Conservation (phyloP, 78 protist species). For the Guillardia theta region DNA sequence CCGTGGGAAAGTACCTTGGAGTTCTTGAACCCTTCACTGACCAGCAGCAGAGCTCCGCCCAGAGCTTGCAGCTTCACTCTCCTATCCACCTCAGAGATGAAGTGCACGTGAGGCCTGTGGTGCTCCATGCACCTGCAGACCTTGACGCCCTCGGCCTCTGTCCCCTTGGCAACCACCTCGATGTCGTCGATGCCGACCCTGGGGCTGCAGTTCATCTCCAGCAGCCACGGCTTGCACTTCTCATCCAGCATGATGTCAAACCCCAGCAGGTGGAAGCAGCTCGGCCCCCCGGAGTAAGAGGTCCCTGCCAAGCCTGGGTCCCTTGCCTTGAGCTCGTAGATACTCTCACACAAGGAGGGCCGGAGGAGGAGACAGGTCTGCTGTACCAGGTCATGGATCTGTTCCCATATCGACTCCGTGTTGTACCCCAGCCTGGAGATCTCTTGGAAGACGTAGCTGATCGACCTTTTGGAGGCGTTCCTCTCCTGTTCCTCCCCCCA, state of each 20-base stretch:
- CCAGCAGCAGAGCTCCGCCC: neutral
- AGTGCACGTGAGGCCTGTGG: neutral
- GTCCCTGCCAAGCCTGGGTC: too few relatives aligned
- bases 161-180: neutral
- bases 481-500: too few relatives aligned
- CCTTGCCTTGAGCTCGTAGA: too few relatives aligned
- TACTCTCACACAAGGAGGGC: too few relatives aligned
- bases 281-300: neutral
- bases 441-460: too few relatives aligned
- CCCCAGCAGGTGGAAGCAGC: neutral
- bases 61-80: neutral
- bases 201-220: neutral
- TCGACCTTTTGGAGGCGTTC: too few relatives aligned
- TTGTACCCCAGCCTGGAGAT: too few relatives aligned
- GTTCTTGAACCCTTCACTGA: too few relatives aligned
- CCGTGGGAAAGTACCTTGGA: too few relatives aligned
- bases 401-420: too few relatives aligned
- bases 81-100: neutral
- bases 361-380: too few relatives aligned
- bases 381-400: too few relatives aligned
- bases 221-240: neutral
- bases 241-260: neutral
- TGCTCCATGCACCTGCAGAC: neutral
- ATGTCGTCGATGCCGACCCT: neutral
- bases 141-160: neutral